Evolutionary conservation across 495 filamentous ascomycete genomes (phyloP), one percentile per base, ranked within the genome.

Genomic region (Schizothecium vesticola): DNA sequence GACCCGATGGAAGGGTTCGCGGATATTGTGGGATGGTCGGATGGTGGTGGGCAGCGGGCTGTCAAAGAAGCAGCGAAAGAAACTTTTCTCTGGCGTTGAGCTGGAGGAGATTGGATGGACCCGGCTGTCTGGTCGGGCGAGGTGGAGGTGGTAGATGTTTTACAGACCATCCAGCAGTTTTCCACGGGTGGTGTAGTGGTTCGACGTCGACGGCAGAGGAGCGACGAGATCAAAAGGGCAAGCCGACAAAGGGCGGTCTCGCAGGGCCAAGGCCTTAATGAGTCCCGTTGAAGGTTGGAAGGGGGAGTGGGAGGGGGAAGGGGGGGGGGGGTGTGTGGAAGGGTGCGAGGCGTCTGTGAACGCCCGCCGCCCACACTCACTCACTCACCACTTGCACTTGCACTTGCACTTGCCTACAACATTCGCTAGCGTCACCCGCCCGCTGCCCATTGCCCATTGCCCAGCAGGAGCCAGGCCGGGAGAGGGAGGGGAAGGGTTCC

Each of bases 211-310:
- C 60, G 56, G 67, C 65, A 62, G 56, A 67, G 59, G 67, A 51
- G 67, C 6, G 43, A 51, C 64, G 63, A 60, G 65, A 76, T 72
- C 72, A 71, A 74, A 76, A 74, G 70, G 72, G 72, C 72, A 76
- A 76, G 57, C 71, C 66, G 69, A 70, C 70, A 67, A 68, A 74
- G 55, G 65, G 70, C 67, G 60, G 68, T 23, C 56, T 26, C 56
- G 70, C 69, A 68, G 67, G 64, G 51, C 63, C 66, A 67, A 68
- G 65, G 68, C 66, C 63, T 70, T 60, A 56, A 67, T 64, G 61
- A 61, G 65, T 67, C 56, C 43, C 43, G 16, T 51, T 51, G 43
- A 51, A n/a, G 43, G 19, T 13, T 51, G 43, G 43, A 51, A 51
- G 43, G 43, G 43, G 43, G 36, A 3, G 43, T 13, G 64, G 36